phyloP scores from a whole-genome alignment of 2,329 filamentous ascomycete genomes.

The Aspergillus sp. region DNA sequence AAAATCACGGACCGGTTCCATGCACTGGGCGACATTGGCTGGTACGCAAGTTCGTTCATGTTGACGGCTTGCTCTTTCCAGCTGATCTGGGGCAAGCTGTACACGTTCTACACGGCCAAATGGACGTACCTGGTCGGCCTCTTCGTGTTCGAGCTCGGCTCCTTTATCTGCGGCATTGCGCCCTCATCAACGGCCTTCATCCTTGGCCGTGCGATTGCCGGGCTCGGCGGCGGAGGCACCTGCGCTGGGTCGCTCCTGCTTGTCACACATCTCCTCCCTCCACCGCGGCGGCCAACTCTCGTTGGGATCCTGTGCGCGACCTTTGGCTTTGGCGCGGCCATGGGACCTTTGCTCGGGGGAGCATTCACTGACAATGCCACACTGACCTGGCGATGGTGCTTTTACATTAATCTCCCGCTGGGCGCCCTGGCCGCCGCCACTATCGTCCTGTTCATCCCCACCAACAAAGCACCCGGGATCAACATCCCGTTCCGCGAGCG shows the following conservation, averaged over 20 bases:
- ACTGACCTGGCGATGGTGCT: conserved; percentile 23
- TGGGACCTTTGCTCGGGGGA: conserved; percentile 15
- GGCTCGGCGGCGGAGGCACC: conserved; percentile 15
- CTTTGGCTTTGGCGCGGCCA: not conserved
- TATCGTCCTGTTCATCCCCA: conserved; percentile 5
- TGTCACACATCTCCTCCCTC: not conserved
- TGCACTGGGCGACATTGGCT: conserved; percentile 17
- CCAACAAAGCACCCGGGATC: too few relatives aligned
- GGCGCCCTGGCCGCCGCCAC: conserved; percentile 4
- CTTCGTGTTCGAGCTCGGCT: conserved; percentile 31
- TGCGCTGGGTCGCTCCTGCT: not conserved
- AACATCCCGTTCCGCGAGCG: not conserved
- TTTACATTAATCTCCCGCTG: conserved; percentile 23
- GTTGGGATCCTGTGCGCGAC: not conserved
- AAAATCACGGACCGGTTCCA: conserved; percentile 41
- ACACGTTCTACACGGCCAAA: conserved; percentile 16
- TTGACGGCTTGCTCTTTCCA: conserved; percentile 14
- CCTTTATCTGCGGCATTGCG: conserved; percentile 28
- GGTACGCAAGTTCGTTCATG: conserved; percentile 15
- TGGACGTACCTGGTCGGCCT: conserved; percentile 28
- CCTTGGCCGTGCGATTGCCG: conserved; percentile 28
- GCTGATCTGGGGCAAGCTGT: conserved; percentile 9
- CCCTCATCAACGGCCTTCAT: conserved; percentile 26
- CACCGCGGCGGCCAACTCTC: not conserved
- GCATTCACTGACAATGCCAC: conserved; percentile 16